Evolutionary conservation across 371 early-diverging fungal species (phyloP).

Genomic region (Mucor sp.): DNA sequence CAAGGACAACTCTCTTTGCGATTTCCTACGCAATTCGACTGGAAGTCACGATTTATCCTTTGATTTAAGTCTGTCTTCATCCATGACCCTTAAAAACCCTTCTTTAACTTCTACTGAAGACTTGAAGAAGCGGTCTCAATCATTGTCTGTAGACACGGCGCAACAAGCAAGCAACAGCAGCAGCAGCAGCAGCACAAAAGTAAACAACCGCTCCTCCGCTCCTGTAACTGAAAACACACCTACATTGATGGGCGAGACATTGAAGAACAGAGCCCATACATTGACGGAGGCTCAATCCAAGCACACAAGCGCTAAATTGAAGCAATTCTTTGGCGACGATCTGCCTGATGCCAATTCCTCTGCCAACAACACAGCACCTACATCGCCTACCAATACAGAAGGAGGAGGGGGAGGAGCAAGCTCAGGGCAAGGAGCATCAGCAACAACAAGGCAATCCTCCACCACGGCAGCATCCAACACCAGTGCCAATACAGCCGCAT

Average conservation of each 20-base stretch:
- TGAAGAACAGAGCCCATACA: constrained; percentile 6
- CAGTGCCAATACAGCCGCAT: constrained; percentile 6
- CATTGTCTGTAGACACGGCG: not conserved
- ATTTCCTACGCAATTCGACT: not conserved
- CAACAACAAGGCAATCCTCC: not conserved
- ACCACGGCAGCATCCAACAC: not conserved
- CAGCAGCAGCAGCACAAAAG: not conserved
- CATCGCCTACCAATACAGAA: not conserved
- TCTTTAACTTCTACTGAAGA: not conserved
- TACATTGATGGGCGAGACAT: not conserved
- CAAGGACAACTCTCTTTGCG: not conserved
- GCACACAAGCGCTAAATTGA: constrained; percentile 45
- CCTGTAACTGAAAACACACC: constrained; percentile 2
- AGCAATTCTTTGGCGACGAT: constrained; percentile 71
- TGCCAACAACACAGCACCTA: not conserved
- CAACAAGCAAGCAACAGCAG: not conserved
- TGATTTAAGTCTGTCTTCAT: constrained; percentile 10
- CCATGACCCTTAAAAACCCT: not conserved
- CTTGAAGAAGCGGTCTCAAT: not conserved
- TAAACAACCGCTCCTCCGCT: constrained; percentile 15
- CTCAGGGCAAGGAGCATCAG: not conserved
- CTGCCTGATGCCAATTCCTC: constrained; percentile 15
- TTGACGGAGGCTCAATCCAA: constrained; percentile 2
- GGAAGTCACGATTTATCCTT: constrained; percentile 6
- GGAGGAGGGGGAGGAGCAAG: constrained; percentile 11